Base-by-base conservation (phyloP, 345 rosid species). In the Zanthoxylum bungeanum region DNA sequence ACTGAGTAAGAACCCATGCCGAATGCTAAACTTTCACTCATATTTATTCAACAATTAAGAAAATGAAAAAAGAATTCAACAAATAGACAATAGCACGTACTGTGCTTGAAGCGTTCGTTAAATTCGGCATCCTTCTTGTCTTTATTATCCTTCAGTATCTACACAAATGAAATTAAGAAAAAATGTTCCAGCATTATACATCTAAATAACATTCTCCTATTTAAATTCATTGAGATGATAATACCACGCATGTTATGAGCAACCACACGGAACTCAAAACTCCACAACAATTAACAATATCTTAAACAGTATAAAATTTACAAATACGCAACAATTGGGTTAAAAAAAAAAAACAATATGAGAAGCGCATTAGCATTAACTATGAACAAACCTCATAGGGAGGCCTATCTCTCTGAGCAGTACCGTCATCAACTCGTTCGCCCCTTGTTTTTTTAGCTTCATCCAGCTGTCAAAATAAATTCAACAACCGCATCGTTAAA, bases 71-170 rank as follows among this genome's bases (percentile, higher is more conserved):
- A 9, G 24, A 46, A 5, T 34, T 69, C 28, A 28, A 69, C 34
- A 19, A 46, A 21, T 44, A 66, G 61, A 72, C 2, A 33, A 57
- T 21, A 64, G 10, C 62, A 85, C 98, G 83, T 73, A 91, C 99
- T 88, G 39, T 95, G 99, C 76, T 95, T 95, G 76, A 95, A 89
- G 50, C 98, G 92, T 70, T 95, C 99, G 59, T 92, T 95, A 60
- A 92, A 95, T 70, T 95, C 99, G 34, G 98, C 96, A 77, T 95
- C 97, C 59, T 80, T 80, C 85, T 92, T 95, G 84, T 92, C 99
- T 81, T 92, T 91, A 69, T 92, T 95, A 83, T 95, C 99, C 88
- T 84, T 95, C 78, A 95, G 71, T 73, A 92, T 91, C 98, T 95
- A 73, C 72, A 77, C 40, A 60, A 40, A 47, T 60, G 1, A 39